Evolutionary conservation across 1,139 yeast species (phyloP).

Genomic region (Diutina mesorugosa): DNA sequence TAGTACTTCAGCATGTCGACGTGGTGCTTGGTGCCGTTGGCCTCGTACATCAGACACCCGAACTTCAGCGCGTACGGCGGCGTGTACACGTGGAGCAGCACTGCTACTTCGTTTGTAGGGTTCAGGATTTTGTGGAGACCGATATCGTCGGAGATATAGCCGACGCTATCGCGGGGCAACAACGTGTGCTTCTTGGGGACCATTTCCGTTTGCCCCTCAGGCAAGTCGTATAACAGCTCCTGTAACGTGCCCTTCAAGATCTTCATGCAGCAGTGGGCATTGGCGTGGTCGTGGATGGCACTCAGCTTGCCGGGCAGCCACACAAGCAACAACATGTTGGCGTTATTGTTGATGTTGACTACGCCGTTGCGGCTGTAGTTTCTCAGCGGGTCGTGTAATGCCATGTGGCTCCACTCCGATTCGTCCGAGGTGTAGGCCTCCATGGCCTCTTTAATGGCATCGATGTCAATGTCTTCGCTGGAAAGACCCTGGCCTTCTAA

Average conservation of each 20-base stretch:
- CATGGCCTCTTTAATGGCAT: constrained; percentile 32
- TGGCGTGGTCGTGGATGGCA: constrained; percentile 66
- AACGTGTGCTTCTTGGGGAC: constrained; percentile 19
- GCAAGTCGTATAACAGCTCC: constrained; percentile 49
- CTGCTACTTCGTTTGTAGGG: constrained; percentile 36
- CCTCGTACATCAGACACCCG: constrained; percentile 55
- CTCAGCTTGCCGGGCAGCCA: constrained; percentile 65
- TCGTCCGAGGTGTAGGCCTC: constrained; percentile 33
- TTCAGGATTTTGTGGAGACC: constrained; percentile 60
- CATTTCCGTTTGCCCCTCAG: constrained; percentile 20
- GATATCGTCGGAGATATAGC: constrained; percentile 54
- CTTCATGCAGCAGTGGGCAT: constrained; percentile 63
- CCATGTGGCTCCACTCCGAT: constrained; percentile 48
- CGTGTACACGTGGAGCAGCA: constrained; percentile 61
- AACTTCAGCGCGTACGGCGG: constrained; percentile 66
- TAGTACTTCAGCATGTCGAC: constrained; percentile 52
- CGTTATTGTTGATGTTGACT: constrained; percentile 53
- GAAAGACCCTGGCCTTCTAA: constrained; percentile 16
- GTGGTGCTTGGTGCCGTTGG: constrained; percentile 37
- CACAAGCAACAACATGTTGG: constrained; percentile 52
- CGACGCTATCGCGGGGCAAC: constrained; percentile 35
- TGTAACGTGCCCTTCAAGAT: constrained; percentile 45
- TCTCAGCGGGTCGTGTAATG: constrained; percentile 38
- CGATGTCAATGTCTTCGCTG: constrained; percentile 44
- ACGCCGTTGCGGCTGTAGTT: constrained; percentile 54